phyloP scores from a whole-genome alignment of 352 stramenopile genomes.

The Phytophthora aleatoria region DNA sequence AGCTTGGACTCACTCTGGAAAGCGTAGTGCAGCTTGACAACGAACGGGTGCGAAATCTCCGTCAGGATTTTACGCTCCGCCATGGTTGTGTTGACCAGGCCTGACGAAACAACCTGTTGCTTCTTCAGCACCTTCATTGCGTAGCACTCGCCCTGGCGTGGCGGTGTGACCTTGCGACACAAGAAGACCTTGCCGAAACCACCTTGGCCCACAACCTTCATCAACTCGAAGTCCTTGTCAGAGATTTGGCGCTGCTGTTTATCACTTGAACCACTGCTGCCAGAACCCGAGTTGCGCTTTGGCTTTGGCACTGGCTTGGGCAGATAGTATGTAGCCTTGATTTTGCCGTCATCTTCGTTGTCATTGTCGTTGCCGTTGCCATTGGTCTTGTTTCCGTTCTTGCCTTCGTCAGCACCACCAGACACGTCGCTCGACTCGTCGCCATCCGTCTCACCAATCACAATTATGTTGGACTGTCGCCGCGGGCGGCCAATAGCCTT shows the following conservation, averaged over 20 bases:
- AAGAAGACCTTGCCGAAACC: conserved; percentile 98
- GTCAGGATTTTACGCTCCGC: conserved; percentile 92
- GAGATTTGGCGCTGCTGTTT: conserved; percentile 55
- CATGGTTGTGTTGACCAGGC: conserved; percentile 94
- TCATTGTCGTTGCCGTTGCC: conserved; percentile 5
- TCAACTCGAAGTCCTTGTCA: conserved; percentile 95
- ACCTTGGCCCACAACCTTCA: conserved; percentile 97
- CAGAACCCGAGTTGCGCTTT: conserved; percentile 27
- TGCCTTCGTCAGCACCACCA: conserved; percentile 59
- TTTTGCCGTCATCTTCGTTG: conserved; percentile 47
- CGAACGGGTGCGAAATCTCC: conserved; percentile 93
- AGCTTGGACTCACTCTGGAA: conserved; percentile 94
- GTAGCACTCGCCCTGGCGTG: conserved; percentile 94
- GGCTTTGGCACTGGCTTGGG: conserved; percentile 70
- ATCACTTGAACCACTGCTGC: conserved; percentile 24
- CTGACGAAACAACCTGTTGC: conserved; percentile 89
- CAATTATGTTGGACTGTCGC: conserved; percentile 87
- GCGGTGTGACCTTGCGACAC: conserved; percentile 92
- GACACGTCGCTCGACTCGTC: conserved; percentile 79
- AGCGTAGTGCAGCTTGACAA: conserved; percentile 94
- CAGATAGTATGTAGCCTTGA: conserved; percentile 82
- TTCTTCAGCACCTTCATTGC: conserved; percentile 99
- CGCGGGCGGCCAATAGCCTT: conserved; percentile 39
- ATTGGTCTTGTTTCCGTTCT: conserved; percentile 37
- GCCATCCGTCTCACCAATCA: conserved; percentile 82